Base-by-base conservation (phyloP, 495 filamentous ascomycete species). In the Xylaria curta region DNA sequence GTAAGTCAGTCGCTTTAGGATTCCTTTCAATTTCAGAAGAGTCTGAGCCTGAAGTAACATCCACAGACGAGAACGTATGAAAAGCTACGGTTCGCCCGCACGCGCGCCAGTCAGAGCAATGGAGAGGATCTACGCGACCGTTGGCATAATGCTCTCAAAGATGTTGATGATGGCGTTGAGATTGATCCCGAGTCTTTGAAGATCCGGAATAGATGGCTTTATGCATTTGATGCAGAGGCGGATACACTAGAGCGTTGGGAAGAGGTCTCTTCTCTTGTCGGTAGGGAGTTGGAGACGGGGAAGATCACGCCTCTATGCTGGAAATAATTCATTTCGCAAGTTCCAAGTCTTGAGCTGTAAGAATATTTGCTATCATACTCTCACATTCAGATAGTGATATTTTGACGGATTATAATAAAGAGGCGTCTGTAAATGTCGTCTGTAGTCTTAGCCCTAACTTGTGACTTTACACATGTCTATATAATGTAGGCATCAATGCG, bases 181-280 rank as follows among this genome's bases (percentile, higher is more conserved):
- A 83, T 87, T 66, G 84, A 88, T 73, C 86, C 86, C 4, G 85
- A 88, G 70, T 81, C 82, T 26, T 73, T 87, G 21, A 88, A 85
- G 78, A 87, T 88, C 68, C 76, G 81, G 73, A 87, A 87, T 62
- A 72, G 84, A 3, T 85, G 83, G 77, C 56, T 87, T 33, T 87
- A 87, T 74, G 78, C 83, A 13, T 87, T 84, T 56, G 85, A 87
- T 72, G 82, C 85, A 0, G 85, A 87, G 74, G 80, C 81, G 8
- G 85, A 87, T 72, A 80, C 85, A 24, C 19, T 78, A 9, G 76
- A 81, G 56, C 76, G 81, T 47, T 86, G 85, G 84, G 74, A 83
- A 19, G 78, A 77, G 21, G 77, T 86, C 10, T 78, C 80, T 17
- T 60, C 72, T 8, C 51, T 76, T n/a, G 84, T 86, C 9, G 60